These are phyloP conservation scores for Blumeriella jaapii DNA, from an alignment of 2,329 filamentous ascomycete species.

Conservation along the genomic window DNA sequence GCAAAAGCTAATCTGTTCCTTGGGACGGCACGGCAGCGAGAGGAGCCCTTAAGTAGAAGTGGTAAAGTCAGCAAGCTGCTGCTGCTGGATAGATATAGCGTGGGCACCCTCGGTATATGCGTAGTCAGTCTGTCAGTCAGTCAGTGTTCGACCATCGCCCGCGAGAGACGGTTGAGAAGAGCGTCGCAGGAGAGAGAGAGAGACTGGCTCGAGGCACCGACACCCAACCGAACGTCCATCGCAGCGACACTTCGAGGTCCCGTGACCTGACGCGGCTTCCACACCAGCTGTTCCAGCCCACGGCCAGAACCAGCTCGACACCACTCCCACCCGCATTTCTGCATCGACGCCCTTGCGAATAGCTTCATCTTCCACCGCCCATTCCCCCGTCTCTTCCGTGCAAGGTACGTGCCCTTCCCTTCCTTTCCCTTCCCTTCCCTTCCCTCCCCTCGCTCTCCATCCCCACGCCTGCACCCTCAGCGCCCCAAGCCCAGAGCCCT, in stretches of 20 bases:
- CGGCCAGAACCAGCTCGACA: not conserved
- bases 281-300: not conserved
- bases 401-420: not conserved
- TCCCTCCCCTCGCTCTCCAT: not conserved
- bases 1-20: too few species aligned
- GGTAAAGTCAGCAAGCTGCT: too few species aligned
- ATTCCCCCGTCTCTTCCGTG: not conserved
- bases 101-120: too few species aligned
- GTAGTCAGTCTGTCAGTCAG: too few species aligned
- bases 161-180: too few species aligned
- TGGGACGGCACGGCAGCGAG: too few species aligned
- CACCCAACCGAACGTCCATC: too few species aligned
- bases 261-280: not conserved
- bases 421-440: not conserved
- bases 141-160: too few species aligned
- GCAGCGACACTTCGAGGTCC: not conserved
- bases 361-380: constrained; percentile 1
- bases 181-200: too few species aligned
- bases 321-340: not conserved
- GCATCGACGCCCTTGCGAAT: not conserved
- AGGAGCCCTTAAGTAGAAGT: too few species aligned
- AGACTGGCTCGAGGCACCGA: too few species aligned
- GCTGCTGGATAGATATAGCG: too few species aligned
- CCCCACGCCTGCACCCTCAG: not conserved
- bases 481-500: not conserved